A percentile compares a stretch with the other conserved stretches of the same genome.
phyloP scores from a whole-genome alignment of 164 flowering plant genomes.

The Magnolia changhungtana region DNA sequence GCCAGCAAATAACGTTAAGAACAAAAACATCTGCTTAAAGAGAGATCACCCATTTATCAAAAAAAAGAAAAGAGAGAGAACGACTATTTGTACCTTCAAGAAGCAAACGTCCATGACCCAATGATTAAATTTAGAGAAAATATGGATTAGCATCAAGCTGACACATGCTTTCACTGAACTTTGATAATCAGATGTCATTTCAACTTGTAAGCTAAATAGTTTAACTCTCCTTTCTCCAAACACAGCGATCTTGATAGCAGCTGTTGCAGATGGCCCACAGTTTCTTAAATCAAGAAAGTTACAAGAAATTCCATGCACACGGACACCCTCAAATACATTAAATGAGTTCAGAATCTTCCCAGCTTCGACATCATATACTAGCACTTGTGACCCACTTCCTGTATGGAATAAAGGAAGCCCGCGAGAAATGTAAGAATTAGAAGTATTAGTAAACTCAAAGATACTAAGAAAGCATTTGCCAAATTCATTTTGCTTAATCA shows the following conservation, averaged over 20 bases:
- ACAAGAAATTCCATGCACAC: slow-evolving; percentile 76
- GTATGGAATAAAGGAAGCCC: slow-evolving; percentile 9
- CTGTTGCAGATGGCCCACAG: slow-evolving; percentile 16
- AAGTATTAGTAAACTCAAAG: neutral
- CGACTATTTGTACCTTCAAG: slow-evolving; percentile 48
- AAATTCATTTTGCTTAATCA: too few species aligned
- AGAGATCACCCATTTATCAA: neutral
- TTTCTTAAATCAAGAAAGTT: slow-evolving; percentile 13
- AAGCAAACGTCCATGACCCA: slow-evolving; percentile 89
- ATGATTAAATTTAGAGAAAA: slow-evolving; percentile 61
- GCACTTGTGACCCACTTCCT: slow-evolving; percentile 86
- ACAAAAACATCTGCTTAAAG: neutral
- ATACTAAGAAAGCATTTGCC: too few species aligned
- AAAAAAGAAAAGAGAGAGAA: neutral
- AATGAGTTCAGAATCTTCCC: slow-evolving; percentile 45
- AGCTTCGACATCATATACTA: slow-evolving; percentile 50
- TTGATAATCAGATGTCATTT: slow-evolving; percentile 10
- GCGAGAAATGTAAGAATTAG: neutral
- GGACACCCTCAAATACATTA: slow-evolving; percentile 72
- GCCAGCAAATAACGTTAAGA: slow-evolving; percentile 5
- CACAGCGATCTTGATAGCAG: slow-evolving; percentile 43
- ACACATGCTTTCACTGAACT: slow-evolving; percentile 9
- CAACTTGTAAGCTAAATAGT: slow-evolving; percentile 38
- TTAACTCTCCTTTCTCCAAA: slow-evolving; percentile 84
- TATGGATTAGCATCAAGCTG: slow-evolving; percentile 33